Evolutionary conservation across 1,139 yeast species (phyloP).

Genomic region (Hemisphaericaspora xylanilytica): DNA sequence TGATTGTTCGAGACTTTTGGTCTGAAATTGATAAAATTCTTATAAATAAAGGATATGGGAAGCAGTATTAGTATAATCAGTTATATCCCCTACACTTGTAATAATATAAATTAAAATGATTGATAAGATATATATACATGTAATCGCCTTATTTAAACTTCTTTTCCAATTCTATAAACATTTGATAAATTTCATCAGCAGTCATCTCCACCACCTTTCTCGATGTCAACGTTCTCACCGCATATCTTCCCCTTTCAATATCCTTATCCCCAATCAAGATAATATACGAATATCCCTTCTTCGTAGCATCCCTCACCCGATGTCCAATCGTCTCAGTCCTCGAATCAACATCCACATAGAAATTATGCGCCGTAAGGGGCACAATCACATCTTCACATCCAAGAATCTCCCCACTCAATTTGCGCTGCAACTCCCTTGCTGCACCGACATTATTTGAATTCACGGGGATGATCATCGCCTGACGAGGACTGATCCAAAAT

Average conservation of each 20-base stretch:
- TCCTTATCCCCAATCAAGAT: constrained; percentile 88
- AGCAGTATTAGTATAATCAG: neutral
- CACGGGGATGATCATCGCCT: constrained; percentile 83
- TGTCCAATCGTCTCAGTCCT: constrained; percentile 78
- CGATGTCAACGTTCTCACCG: constrained; percentile 62
- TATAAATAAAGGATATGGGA: constrained; percentile 32
- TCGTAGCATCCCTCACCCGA: constrained; percentile 74
- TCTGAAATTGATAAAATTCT: constrained; percentile 63
- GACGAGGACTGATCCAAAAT: constrained; percentile 96
- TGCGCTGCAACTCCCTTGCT: constrained; percentile 50
- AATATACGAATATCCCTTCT: constrained; percentile 75
- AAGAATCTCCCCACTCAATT: constrained; percentile 51
- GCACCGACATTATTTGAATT: constrained; percentile 53
- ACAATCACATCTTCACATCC: constrained; percentile 32
- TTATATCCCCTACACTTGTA: neutral
- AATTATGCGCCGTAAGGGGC: constrained; percentile 59
- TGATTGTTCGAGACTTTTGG: constrained; percentile 86
- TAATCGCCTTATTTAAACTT: constrained; percentile 32
- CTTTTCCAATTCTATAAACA: constrained; percentile 52
- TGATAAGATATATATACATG: constrained; percentile 5
- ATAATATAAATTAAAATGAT: neutral
- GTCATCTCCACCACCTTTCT: constrained; percentile 47
- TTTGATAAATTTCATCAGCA: constrained; percentile 45
- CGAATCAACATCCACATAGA: constrained; percentile 72
- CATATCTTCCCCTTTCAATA: constrained; percentile 54